Percentiles rank a stretch among this genome's conserved stretches.
Conservation (phyloP, 352 stramenopile species). For the Achlya hypogyna region DNA sequence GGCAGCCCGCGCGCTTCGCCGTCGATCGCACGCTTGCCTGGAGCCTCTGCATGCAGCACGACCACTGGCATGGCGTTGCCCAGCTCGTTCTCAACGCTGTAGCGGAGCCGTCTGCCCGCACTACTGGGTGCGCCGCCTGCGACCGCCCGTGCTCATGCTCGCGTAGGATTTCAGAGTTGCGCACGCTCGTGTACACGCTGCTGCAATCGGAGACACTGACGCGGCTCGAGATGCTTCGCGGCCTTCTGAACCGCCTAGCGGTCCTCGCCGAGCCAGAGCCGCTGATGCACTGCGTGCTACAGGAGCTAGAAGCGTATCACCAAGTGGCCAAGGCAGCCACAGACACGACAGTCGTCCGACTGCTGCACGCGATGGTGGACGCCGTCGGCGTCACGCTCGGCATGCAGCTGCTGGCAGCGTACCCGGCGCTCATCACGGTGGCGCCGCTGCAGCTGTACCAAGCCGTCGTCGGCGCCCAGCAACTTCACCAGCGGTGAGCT, state of each 20-base stretch:
- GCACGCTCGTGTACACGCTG: slow-evolving; percentile 9
- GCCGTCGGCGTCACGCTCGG: slow-evolving; percentile 41
- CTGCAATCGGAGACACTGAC: not conserved
- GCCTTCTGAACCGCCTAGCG: slow-evolving; percentile 1
- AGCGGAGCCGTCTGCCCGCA: not conserved
- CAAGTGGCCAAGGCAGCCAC: not conserved
- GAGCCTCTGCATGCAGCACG: slow-evolving; percentile 11
- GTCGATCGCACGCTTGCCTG: not conserved
- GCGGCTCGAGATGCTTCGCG: not conserved
- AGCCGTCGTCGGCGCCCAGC: slow-evolving; percentile 61
- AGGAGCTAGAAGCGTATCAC: slow-evolving; percentile 11
- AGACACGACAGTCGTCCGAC: slow-evolving; percentile 8
- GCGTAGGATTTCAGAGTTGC: slow-evolving; percentile 3
- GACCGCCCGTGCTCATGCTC: not conserved
- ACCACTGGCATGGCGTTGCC: not conserved
- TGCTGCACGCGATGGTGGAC: slow-evolving; percentile 64
- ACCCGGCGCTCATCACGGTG: slow-evolving; percentile 49
- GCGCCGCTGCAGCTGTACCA: slow-evolving; percentile 67
- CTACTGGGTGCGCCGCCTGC: not conserved
- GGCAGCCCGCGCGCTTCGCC: not conserved
- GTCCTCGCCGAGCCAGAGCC: not conserved
- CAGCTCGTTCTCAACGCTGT: slow-evolving; percentile 17
- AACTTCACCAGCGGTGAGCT: slow-evolving; percentile 38
- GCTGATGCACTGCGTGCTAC: slow-evolving; percentile 1
- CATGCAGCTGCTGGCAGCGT: slow-evolving; percentile 49